Percentiles rank a stretch among this genome's conserved stretches.
These are phyloP conservation scores for Blastobotrys arbuscula DNA, from an alignment of 1,139 yeast genomes.

Conservation along the genomic window DNA sequence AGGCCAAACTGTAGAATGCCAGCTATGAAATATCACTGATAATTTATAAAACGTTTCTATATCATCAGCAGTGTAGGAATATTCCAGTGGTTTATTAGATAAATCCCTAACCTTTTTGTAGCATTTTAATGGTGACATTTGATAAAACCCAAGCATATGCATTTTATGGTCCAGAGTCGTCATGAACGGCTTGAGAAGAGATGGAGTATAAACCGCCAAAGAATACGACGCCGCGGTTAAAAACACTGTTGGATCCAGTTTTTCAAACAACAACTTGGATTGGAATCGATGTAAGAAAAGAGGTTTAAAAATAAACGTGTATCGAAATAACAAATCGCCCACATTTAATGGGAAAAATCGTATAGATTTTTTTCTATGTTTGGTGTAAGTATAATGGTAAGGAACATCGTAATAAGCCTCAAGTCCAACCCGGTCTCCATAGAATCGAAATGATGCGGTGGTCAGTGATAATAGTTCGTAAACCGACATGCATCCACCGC, in stretches of 20 bases:
- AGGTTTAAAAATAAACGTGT: neutral
- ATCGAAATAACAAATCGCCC: neutral
- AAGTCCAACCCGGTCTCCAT: neutral
- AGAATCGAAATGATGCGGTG: neutral
- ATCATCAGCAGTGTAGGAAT: neutral
- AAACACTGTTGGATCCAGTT: neutral
- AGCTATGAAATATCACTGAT: neutral
- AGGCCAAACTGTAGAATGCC: neutral
- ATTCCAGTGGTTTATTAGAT: neutral
- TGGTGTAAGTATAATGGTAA: neutral
- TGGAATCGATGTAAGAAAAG: neutral
- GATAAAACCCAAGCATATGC: neutral
- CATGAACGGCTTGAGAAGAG: neutral
- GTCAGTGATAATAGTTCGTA: neutral
- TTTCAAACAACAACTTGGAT: too few relatives aligned
- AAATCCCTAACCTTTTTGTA: neutral
- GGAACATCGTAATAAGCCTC: neutral
- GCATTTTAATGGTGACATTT: neutral
- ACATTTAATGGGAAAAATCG: neutral
- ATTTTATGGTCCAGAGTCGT: neutral
- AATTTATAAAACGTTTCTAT: neutral
- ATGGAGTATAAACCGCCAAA: neutral
- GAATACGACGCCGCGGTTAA: neutral
- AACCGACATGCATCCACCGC: neutral
- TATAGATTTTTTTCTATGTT: neutral